Conservation (phyloP, 2,329 filamentous ascomycete species). For the Fusarium foetens region DNA sequence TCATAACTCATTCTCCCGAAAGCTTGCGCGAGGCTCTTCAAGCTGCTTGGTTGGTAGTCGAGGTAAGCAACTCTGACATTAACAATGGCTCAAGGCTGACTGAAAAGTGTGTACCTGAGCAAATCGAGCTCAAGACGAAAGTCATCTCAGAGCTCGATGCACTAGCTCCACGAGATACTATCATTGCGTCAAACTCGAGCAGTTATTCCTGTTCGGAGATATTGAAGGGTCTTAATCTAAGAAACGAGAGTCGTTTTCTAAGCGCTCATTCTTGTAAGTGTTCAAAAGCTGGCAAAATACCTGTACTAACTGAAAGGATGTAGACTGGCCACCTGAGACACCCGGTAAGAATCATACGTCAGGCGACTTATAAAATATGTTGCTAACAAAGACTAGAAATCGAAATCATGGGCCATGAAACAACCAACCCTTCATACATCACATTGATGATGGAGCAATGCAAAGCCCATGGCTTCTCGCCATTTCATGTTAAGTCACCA, state of each 20-base stretch:
- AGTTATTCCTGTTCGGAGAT: slow-evolving; percentile 58
- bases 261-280: slow-evolving; percentile 57
- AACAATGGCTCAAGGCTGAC: neutral
- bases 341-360: slow-evolving; percentile 22
- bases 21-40: slow-evolving; percentile 33
- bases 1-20: slow-evolving; percentile 36
- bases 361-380: fast-evolving
- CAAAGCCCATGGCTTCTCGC: slow-evolving; percentile 45
- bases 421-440: slow-evolving; percentile 37
- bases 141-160: slow-evolving; percentile 54
- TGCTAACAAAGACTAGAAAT: slow-evolving; percentile 26
- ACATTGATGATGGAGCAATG: slow-evolving; percentile 41
- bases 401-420: slow-evolving; percentile 48
- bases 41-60: slow-evolving; percentile 44
- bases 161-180: slow-evolving; percentile 48
- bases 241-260: slow-evolving; percentile 49
- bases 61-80: slow-evolving; percentile 23
- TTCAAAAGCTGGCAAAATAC: fast-evolving
- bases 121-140: slow-evolving; percentile 52
- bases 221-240: slow-evolving; percentile 49
- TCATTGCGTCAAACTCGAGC: slow-evolving; percentile 60
- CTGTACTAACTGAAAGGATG: neutral
- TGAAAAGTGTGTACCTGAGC: slow-evolving; percentile 56
- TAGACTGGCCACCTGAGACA: slow-evolving; percentile 50
- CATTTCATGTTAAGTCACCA: slow-evolving; percentile 45